phyloP scores from a whole-genome alignment of 1,139 yeast species.

The Kodamaea ohmeri region DNA sequence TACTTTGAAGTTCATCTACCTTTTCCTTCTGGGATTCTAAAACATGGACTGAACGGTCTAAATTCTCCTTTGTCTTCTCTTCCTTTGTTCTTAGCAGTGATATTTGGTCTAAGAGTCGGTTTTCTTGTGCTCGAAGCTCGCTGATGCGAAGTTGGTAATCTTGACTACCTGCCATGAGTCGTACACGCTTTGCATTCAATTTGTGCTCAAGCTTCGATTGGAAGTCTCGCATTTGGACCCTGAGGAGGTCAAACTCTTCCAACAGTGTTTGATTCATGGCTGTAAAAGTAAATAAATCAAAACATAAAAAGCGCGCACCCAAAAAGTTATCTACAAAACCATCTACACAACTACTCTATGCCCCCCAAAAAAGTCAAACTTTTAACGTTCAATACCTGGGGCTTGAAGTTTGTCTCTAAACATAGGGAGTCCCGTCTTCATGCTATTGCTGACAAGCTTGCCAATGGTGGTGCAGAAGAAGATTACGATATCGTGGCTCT shows the following conservation, averaged over 20 bases:
- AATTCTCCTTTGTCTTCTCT: slow-evolving; percentile 22
- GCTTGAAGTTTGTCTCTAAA: slow-evolving; percentile 78
- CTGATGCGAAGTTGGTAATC: slow-evolving; percentile 27
- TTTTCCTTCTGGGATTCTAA: slow-evolving; percentile 16
- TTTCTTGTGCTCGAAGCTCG: slow-evolving; percentile 29
- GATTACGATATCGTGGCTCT: slow-evolving; percentile 81
- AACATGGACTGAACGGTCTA: slow-evolving; percentile 19
- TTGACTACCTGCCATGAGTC: slow-evolving; percentile 30
- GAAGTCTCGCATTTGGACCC: slow-evolving; percentile 32
- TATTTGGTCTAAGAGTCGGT: slow-evolving; percentile 25
- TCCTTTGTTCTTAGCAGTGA: slow-evolving; percentile 17
- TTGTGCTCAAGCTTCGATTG: slow-evolving; percentile 25
- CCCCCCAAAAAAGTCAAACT: slow-evolving; percentile 33
- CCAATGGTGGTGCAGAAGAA: slow-evolving; percentile 37
- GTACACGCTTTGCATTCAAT: slow-evolving; percentile 26
- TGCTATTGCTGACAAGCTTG: slow-evolving; percentile 72
- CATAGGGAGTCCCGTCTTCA: slow-evolving; percentile 58
- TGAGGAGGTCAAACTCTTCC: slow-evolving; percentile 28
- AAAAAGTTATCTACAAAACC: neutral
- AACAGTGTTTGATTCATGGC: slow-evolving; percentile 15
- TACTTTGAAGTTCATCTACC: slow-evolving; percentile 27
- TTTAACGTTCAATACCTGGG: slow-evolving; percentile 83
- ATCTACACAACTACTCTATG: neutral
- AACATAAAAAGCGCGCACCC: neutral
- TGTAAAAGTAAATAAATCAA: neutral